These are phyloP conservation scores for Pseudogymnoascus pannorum DNA, from an alignment of 2,329 filamentous ascomycete genomes.

Conservation along the genomic window DNA sequence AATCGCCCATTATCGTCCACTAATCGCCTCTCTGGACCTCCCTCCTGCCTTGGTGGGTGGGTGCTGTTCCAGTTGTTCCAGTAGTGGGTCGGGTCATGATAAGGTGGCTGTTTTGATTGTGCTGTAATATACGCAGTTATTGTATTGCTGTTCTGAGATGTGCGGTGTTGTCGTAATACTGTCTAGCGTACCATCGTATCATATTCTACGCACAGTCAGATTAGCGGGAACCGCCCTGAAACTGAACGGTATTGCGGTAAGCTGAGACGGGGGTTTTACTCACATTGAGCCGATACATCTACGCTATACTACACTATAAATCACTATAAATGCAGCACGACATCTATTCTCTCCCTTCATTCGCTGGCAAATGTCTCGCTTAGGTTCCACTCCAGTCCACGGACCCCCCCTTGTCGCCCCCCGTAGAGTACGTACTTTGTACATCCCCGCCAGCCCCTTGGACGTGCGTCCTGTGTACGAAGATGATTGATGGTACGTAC, in stretches of 20 bases:
- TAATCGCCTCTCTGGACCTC: neutral
- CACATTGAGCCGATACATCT: neutral
- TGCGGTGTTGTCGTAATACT: neutral
- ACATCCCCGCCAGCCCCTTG: too few species aligned
- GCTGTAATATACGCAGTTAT: neutral
- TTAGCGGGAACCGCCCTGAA: neutral
- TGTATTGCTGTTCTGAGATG: neutral
- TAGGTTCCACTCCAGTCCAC: neutral
- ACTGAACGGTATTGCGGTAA: neutral
- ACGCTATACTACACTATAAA: too few species aligned
- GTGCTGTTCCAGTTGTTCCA: neutral
- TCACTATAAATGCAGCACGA: too few species aligned
- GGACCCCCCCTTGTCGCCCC: neutral
- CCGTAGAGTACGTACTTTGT: too few species aligned
- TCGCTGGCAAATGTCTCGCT: neutral
- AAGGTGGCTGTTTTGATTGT: neutral
- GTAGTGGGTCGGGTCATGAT: neutral
- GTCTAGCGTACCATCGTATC: too few species aligned
- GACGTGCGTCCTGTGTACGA: too few species aligned
- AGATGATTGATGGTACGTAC: neutral
- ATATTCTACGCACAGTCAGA: too few species aligned
- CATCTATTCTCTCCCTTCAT: neutral
- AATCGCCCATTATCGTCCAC: neutral
- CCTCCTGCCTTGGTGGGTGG: neutral
- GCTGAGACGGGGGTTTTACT: neutral